A percentile compares a stretch with the other conserved stretches of the same genome.
Conservation (phyloP, 2,329 filamentous ascomycete genomes). For the Microcyclosporella mali region DNA sequence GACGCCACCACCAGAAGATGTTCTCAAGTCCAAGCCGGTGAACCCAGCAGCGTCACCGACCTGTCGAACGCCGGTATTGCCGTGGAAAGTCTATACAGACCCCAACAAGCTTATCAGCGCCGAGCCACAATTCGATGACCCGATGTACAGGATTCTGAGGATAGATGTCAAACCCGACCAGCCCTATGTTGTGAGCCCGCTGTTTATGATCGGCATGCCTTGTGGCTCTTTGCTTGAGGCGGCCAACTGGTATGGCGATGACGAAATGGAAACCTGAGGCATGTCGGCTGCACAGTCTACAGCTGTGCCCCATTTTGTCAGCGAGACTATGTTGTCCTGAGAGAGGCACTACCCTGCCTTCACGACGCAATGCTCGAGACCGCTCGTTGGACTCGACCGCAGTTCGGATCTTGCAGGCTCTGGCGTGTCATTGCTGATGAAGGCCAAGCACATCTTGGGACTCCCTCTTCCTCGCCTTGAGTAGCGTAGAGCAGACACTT, state of each 20-base stretch:
- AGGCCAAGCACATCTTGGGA: too few relatives aligned
- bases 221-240: slow-evolving; percentile 12
- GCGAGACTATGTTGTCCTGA: too few relatives aligned
- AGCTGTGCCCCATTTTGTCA: too few relatives aligned
- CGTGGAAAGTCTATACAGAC: not conserved
- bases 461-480: too few relatives aligned
- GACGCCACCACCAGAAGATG: not conserved
- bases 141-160: slow-evolving; percentile 6
- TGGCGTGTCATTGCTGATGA: too few relatives aligned
- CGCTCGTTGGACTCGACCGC: too few relatives aligned
- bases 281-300: too few relatives aligned
- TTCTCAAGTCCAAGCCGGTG: slow-evolving; percentile 2
- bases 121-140: slow-evolving; percentile 5
- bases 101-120: slow-evolving; percentile 3
- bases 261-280: not conserved
- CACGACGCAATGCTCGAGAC: too few relatives aligned
- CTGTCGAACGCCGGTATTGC: not conserved
- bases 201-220: slow-evolving; percentile 13
- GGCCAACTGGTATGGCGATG: slow-evolving; percentile 3
- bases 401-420: too few relatives aligned
- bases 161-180: slow-evolving; percentile 4
- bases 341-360: too few relatives aligned
- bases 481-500: too few relatives aligned
- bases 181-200: slow-evolving; percentile 10
- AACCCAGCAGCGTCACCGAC: not conserved